Evolutionary conservation across 352 stramenopile species (phyloP).

Genomic region (Phytophthora uliginosa): DNA sequence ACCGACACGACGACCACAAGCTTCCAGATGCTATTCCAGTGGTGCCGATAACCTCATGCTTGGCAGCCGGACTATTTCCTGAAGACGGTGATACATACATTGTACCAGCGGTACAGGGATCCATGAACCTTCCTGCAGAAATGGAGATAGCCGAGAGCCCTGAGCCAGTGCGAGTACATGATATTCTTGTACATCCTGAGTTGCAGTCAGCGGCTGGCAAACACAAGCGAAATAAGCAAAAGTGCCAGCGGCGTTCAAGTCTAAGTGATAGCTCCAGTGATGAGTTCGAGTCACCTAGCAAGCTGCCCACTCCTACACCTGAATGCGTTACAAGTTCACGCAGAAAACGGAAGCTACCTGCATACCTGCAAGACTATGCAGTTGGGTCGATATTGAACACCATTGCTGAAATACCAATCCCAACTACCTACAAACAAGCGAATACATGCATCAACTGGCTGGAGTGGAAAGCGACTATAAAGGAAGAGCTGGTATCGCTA

Average conservation of each 20-base stretch:
- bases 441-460: background rate
- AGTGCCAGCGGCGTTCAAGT: background rate
- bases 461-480: background rate
- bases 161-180: background rate
- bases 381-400: background rate
- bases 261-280: background rate
- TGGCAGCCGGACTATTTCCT: background rate
- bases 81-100: background rate
- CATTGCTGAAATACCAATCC: background rate
- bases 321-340: background rate
- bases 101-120: background rate
- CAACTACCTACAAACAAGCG: background rate
- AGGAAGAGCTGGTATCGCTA: background rate
- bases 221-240: no score
- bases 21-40: background rate
- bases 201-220: background rate
- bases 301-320: background rate
- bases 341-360: background rate
- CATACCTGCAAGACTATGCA: background rate
- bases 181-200: background rate
- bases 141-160: background rate
- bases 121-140: background rate
- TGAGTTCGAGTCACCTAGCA: background rate
- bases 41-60: background rate
- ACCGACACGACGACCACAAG: background rate